Evolutionary conservation across 352 stramenopile genomes (phyloP).

Genomic region (Pythium sukuiense): DNA sequence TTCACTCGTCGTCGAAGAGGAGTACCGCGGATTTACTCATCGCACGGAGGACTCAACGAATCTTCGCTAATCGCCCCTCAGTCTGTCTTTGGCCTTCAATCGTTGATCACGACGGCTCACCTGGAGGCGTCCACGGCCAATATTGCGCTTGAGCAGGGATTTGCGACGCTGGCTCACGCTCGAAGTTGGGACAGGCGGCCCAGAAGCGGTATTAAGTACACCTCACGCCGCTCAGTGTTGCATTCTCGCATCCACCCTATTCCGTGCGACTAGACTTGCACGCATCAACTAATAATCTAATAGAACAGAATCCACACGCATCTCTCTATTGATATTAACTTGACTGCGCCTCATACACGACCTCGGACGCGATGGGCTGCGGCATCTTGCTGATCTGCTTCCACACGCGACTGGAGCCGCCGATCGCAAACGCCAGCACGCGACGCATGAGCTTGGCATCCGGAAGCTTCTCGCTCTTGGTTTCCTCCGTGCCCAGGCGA

Average conservation of each 20-base stretch:
- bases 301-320: conserved; percentile 1
- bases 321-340: background rate
- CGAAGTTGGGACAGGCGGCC: too few relatives aligned
- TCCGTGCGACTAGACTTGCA: background rate
- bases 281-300: conserved; percentile 5
- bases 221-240: background rate
- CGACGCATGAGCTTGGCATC: conserved; percentile 50
- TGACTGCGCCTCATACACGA: conserved; percentile 34
- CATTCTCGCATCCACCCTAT: background rate
- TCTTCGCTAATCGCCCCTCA: too few relatives aligned
- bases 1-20: too few relatives aligned
- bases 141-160: too few relatives aligned
- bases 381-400: conserved; percentile 55
- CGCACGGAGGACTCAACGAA: too few relatives aligned
- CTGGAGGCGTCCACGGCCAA: too few relatives aligned
- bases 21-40: too few relatives aligned
- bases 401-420: conserved; percentile 65
- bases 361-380: conserved; percentile 43
- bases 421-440: conserved; percentile 59
- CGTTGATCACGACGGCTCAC: too few relatives aligned
- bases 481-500: conserved; percentile 40
- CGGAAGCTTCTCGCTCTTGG: background rate
- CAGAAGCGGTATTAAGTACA: conserved; percentile 8
- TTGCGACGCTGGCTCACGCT: too few relatives aligned
- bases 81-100: too few relatives aligned